Percentiles rank a stretch among this genome's conserved stretches.
Evolutionary conservation across 1,139 yeast genomes (phyloP).

Genomic region (Hyphopichia wangnamkhiaoensis): DNA sequence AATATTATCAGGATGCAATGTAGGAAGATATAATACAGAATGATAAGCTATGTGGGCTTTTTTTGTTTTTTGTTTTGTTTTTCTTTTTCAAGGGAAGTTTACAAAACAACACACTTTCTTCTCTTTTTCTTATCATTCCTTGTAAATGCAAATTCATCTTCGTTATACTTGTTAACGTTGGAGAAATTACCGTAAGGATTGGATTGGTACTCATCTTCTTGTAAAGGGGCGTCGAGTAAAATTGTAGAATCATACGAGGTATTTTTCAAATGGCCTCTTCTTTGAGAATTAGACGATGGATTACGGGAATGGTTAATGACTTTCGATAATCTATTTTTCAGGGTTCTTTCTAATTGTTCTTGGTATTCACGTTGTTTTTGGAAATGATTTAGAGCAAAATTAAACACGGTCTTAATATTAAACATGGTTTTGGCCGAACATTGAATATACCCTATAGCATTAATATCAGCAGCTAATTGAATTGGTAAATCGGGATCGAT

Average conservation of each 20-base stretch:
- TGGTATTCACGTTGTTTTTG: constrained; percentile 35
- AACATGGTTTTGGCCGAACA: constrained; percentile 75
- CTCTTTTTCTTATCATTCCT: constrained; percentile 31
- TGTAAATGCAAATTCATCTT: constrained; percentile 47
- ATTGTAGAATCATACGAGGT: constrained; percentile 38
- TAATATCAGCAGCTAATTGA: constrained; percentile 61
- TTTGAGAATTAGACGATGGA: constrained; percentile 22
- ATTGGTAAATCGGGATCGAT: constrained; percentile 53
- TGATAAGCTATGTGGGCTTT: no score
- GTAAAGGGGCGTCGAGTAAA: constrained; percentile 40
- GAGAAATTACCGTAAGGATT: constrained; percentile 36
- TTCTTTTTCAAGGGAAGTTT: constrained; percentile 3
- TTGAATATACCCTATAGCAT: constrained; percentile 76
- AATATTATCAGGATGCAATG: no score
- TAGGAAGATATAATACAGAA: no score
- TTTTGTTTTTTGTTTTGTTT: no score
- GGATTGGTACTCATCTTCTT: constrained; percentile 31
- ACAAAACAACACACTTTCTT: constrained; percentile 37
- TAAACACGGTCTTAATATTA: constrained; percentile 69
- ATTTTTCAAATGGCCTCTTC: constrained; percentile 39
- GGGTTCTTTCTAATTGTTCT: constrained; percentile 40
- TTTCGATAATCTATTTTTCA: constrained; percentile 35
- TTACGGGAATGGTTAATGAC: constrained; percentile 33
- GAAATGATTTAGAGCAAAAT: constrained; percentile 47
- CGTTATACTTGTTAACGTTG: constrained; percentile 28